These are phyloP conservation scores for Populus hybrid DNA, from an alignment of 441 rosid species.

Conservation along the genomic window DNA sequence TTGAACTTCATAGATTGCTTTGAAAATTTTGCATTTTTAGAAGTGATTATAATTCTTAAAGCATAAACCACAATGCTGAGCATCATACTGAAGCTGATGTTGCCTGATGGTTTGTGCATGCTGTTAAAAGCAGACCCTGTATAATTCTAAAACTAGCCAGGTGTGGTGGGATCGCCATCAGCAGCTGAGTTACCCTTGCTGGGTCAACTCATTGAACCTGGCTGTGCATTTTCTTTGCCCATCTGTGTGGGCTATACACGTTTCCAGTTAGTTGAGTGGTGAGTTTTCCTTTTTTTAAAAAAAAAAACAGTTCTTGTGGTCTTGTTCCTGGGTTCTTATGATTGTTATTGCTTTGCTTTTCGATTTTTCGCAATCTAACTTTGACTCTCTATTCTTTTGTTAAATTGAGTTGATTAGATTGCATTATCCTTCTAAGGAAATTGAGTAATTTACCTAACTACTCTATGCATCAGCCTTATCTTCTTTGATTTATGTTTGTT, in stretches of 20 bases:
- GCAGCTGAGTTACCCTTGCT: conserved; percentile 43
- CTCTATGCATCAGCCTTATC: not conserved
- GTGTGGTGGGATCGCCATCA: conserved; percentile 36
- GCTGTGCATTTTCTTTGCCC: conserved; percentile 74
- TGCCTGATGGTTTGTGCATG: no score
- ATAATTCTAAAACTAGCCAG: conserved; percentile 9
- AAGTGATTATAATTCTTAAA: not conserved
- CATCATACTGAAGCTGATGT: not conserved
- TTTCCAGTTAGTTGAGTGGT: conserved; percentile 88
- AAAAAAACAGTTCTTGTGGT: not conserved
- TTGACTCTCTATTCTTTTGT: not conserved
- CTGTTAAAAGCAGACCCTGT: not conserved
- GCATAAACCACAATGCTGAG: not conserved
- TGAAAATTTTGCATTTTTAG: not conserved
- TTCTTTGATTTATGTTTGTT: not conserved
- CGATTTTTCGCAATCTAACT: not conserved
- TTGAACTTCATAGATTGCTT: not conserved
- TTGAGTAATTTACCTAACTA: not conserved
- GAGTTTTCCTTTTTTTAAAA: not conserved
- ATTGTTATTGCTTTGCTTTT: not conserved
- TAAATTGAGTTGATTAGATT: not conserved
- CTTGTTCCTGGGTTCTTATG: conserved; percentile 11
- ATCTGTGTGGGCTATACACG: conserved; percentile 91
- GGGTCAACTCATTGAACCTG: conserved; percentile 62
- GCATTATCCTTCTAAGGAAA: not conserved